Conservation (phyloP, 371 early-diverging fungal genomes). For the Saksenaea vasiformis region DNA sequence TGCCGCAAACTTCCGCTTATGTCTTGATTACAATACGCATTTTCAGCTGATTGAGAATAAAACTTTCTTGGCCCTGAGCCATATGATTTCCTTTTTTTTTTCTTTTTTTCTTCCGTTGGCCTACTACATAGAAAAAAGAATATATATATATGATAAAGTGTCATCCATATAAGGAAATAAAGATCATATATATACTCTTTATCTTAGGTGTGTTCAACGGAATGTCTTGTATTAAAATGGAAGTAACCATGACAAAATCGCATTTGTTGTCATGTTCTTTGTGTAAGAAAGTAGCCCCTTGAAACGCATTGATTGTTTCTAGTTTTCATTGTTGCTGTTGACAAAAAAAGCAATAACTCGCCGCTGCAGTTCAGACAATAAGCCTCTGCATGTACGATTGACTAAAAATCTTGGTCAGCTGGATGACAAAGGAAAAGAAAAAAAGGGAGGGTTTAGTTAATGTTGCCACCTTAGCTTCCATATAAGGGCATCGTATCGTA, state of each 20-base stretch:
- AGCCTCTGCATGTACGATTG: not conserved
- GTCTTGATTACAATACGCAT: not conserved
- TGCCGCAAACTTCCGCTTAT: not conserved
- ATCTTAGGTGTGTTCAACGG: too few relatives aligned
- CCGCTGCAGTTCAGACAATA: not conserved
- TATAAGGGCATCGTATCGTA: too few relatives aligned
- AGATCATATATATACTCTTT: too few relatives aligned
- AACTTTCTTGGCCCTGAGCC: not conserved
- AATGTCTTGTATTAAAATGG: too few relatives aligned
- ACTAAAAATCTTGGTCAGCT: too few relatives aligned
- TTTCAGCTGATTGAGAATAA: conserved; percentile 1
- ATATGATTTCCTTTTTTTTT: not conserved
- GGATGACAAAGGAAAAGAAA: too few relatives aligned
- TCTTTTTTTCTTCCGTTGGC: not conserved
- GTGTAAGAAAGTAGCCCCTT: not conserved
- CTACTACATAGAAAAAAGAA: not conserved
- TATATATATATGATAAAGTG: too few relatives aligned
- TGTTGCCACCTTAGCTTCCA: too few relatives aligned
- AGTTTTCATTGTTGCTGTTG: not conserved
- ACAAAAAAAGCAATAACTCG: not conserved
- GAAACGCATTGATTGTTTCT: too few relatives aligned
- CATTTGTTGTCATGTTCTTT: not conserved
- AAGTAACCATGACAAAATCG: too few relatives aligned
- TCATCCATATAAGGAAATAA: too few relatives aligned
- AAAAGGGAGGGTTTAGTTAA: too few relatives aligned